phyloP scores from a whole-genome alignment of 305 asterid species.

The Fraxinus xanthoxyloides region DNA sequence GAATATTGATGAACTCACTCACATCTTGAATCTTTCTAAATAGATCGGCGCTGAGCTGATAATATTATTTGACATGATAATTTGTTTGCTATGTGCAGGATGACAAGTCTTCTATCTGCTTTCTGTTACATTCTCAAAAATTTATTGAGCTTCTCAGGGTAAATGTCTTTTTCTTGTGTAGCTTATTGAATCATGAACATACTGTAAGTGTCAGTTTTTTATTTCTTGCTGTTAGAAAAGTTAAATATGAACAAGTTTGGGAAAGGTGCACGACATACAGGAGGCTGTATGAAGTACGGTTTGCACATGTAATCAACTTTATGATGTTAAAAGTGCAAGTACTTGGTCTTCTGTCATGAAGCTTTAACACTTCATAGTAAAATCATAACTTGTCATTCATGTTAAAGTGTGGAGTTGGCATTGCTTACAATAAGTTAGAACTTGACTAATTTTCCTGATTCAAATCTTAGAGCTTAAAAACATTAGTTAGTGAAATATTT shows the following conservation, averaged over 20 bases:
- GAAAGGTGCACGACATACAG: not conserved
- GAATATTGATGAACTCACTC: not conserved
- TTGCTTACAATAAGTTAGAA: not conserved
- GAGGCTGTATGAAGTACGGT: not conserved
- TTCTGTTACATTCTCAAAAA: conserved; percentile 77
- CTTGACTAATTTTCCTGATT: not conserved
- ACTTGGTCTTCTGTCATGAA: not conserved
- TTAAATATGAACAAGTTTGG: not conserved
- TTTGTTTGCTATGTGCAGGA: conserved; percentile 53
- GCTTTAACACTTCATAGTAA: not conserved
- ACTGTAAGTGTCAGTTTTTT: not conserved
- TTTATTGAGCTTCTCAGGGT: conserved; percentile 89
- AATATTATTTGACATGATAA: conserved; percentile 22
- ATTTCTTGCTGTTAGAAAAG: not conserved
- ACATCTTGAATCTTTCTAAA: not conserved
- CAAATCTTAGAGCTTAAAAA: not conserved
- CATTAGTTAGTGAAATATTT: not conserved
- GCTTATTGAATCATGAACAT: not conserved
- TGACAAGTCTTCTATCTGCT: conserved; percentile 64
- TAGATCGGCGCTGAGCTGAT: conserved; percentile 1
- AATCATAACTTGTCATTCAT: not conserved
- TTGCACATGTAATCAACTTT: not conserved
- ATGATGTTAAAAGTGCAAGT: not conserved
- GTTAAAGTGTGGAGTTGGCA: not conserved
- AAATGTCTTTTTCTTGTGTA: conserved; percentile 20